Evolutionary conservation across 2,329 filamentous ascomycete genomes (phyloP).

Genomic region (Colletotrichum lupini): DNA sequence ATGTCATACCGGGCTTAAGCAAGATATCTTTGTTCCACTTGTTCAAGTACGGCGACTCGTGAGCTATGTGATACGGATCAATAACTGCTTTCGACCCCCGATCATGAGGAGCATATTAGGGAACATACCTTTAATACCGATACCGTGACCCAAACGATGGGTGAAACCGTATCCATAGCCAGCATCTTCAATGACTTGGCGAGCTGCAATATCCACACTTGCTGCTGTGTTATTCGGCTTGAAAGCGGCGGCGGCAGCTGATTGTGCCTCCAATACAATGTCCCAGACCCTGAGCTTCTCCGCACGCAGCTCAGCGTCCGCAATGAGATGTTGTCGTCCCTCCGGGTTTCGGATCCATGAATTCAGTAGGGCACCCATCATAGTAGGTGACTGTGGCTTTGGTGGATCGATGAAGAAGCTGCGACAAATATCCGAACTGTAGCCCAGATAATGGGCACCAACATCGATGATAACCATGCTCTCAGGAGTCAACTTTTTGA

Average conservation of each 20-base stretch:
- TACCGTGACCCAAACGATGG: slow-evolving; percentile 71
- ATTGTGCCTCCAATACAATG: slow-evolving; percentile 71
- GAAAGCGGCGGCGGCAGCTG: slow-evolving; percentile 62
- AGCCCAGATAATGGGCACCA: slow-evolving; percentile 70
- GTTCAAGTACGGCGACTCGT: slow-evolving; percentile 73
- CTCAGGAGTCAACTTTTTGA: slow-evolving; percentile 61
- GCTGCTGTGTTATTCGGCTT: slow-evolving; percentile 65
- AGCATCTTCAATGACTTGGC: slow-evolving; percentile 65
- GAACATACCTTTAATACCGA: slow-evolving; percentile 65
- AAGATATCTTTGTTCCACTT: slow-evolving; percentile 64
- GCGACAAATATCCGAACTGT: slow-evolving; percentile 72
- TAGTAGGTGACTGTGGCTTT: background rate
- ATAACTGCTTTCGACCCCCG: no score
- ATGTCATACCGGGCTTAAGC: slow-evolving; percentile 68
- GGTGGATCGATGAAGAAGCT: slow-evolving; percentile 65
- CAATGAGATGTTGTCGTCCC: background rate
- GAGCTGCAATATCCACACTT: slow-evolving; percentile 69
- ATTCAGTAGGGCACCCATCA: background rate
- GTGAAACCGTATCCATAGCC: slow-evolving; percentile 71
- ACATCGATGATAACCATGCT: slow-evolving; percentile 73
- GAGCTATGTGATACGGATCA: slow-evolving; percentile 49
- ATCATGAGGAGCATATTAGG: no score
- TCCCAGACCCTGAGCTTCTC: slow-evolving; percentile 70
- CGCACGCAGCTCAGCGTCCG: slow-evolving; percentile 41
- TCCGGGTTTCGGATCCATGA: background rate